Evolutionary conservation across 441 rosid species (phyloP), one percentile per base, ranked within the genome.

Genomic region (Populus hybrid): DNA sequence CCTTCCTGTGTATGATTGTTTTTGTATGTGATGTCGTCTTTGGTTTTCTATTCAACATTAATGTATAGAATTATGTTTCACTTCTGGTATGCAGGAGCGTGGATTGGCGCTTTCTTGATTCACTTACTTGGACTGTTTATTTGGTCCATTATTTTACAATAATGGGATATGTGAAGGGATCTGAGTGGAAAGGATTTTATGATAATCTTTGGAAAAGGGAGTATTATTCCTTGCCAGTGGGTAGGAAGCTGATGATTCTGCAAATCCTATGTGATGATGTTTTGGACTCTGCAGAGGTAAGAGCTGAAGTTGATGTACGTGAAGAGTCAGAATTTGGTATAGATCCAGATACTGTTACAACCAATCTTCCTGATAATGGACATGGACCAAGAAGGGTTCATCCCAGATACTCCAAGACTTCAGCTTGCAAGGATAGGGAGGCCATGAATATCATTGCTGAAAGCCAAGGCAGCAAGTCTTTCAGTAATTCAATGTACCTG

Each of bases 31-130:
- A 64, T 63, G 53, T 50, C 19, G 70, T 8, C 28, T 28, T 74
- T 70, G 10, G n/a, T 61, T 36, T 68, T 78, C 28, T 34, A 21
- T 12, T 4, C 10, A 24, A 11, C 28, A 50, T 72, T 30, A 24
- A 57, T 16, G 10, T 66, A 73, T 67, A 76, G 7, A 50, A 50
- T 50, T 50, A 50, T 50, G 57, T 50, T 50, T 50, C 57, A 50
- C n/a, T 75, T 79, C 83, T 83, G 75, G 57, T 77, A 68, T 84
- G 91, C 92, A 96, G 99, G 87, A 88, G 87, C 82, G 82, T 90
- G 65, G 98, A 96, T 75, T 96, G 99, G 99, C 85, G 89, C 89
- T 90, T 96, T 89, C 98, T 96, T 50, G 99, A 96, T 87, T 83
- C 88, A 69, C 85, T 91, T 85, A 96, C 99, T 67, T 94, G 99